Base-by-base conservation (phyloP, 306 rosid species). In the Vigna radiata region DNA sequence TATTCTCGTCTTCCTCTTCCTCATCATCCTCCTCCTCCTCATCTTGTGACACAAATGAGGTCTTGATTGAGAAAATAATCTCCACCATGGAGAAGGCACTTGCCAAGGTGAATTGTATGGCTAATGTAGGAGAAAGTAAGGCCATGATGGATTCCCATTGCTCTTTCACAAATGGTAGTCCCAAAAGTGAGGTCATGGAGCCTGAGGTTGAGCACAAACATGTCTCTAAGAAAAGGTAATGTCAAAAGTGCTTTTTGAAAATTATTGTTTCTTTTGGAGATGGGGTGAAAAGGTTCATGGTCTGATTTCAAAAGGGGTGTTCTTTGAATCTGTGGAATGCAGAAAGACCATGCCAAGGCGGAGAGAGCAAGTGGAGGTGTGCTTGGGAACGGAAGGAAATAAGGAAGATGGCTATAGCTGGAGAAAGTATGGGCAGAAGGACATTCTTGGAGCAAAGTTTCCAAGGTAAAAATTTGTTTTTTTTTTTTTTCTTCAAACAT, bases 351-450 rank as follows among this genome's bases (percentile, higher is more conserved):
- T 81, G 85, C 55, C 86, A 23, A 84, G 27, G 33, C 77, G 90
- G 94, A 90, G 86, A 68, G 77, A 89, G 13, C 79, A 87, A 82
- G 87, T 94, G 72, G 89, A 80, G 88, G 78, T 90, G 67, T 54
- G 66, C 46, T 47, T 85, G 27, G 90, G 44, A 73, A 55, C 90
- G 8, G 96, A 85, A 5, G 96, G 90, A 44, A 72, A 85, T 39
- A 41, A 60, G 18, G 78, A 82, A 33, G 98, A 94, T 81, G 94
- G 94, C n/a, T 78, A 81, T 47, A 84, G 84, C 85, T 94, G 98
- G 98, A 94, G 98, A 84, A 94, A 94, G 77, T 94, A 94, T 80
- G 98, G 98, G 2, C 96, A 91, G 79, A 94, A 94, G 63, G 96
- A 89, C 6, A 94, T 94, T 17, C 98, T 89, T 66, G 97, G 97